Percentiles rank a stretch among this genome's conserved stretches.
Conservation (phyloP, 148 eudicot genomes). For the Drosera capensis region DNA sequence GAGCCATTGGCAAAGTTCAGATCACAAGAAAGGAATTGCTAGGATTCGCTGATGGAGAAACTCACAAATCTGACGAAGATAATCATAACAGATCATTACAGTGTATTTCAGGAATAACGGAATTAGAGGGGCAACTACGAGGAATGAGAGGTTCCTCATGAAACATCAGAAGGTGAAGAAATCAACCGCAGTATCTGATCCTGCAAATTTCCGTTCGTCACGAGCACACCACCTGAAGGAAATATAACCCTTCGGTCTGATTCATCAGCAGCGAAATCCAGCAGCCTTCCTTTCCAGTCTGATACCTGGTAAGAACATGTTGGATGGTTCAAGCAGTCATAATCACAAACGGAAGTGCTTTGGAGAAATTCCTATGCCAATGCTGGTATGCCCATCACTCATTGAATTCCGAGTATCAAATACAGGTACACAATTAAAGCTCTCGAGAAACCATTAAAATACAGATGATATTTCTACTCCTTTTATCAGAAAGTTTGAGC, state of each 20-base stretch:
- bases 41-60: too few species aligned
- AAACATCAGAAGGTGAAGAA: slow-evolving; percentile 19
- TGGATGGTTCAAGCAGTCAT: neutral
- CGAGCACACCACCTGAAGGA: slow-evolving; percentile 82
- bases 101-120: too few species aligned
- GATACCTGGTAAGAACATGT: slow-evolving; percentile 35
- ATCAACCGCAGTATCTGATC: slow-evolving; percentile 40
- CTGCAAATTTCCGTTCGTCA: slow-evolving; percentile 51
- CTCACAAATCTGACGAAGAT: too few species aligned
- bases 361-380: too few species aligned
- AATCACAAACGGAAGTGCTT: neutral
- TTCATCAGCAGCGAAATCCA: slow-evolving; percentile 69
- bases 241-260: slow-evolving; percentile 43
- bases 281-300: slow-evolving; percentile 68
- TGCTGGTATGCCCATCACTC: too few species aligned
- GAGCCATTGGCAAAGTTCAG: slow-evolving; percentile 44
- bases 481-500: too few species aligned
- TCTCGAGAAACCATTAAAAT: too few species aligned
- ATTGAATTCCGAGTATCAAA: neutral
- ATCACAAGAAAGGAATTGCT: slow-evolving; percentile 45
- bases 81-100: too few species aligned
- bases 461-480: too few species aligned
- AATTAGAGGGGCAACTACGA: too few species aligned
- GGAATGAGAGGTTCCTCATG: too few species aligned
- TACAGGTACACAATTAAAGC: neutral